These are phyloP conservation scores for Baeospora myosura DNA, from an alignment of 1,284 basidiomycete species.

Conservation along the genomic window DNA sequence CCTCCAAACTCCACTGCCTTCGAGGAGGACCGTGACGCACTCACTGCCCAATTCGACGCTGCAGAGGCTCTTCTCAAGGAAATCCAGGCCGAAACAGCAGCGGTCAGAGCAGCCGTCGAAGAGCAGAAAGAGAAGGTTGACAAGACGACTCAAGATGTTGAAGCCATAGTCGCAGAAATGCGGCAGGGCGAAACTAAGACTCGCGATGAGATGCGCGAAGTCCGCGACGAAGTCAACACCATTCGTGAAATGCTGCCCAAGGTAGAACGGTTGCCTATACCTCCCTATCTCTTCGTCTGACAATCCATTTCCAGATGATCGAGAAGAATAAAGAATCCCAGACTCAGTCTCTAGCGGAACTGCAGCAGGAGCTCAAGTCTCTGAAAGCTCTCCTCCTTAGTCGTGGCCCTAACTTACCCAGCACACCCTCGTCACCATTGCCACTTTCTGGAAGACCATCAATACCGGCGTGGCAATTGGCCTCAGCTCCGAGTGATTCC, in stretches of 20 bases:
- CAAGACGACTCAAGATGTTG: slow-evolving; percentile 74
- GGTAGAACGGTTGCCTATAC: slow-evolving; percentile 34
- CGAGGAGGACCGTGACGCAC: slow-evolving; percentile 78
- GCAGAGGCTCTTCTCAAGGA: slow-evolving; percentile 79
- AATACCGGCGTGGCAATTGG: slow-evolving; percentile 85
- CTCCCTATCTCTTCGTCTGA: slow-evolving; percentile 1
- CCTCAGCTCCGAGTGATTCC: slow-evolving; percentile 25
- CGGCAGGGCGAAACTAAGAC: slow-evolving; percentile 73
- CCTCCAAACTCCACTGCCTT: slow-evolving; percentile 88
- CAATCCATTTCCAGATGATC: slow-evolving; percentile 62
- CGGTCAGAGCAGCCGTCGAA: slow-evolving; percentile 73
- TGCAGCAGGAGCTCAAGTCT: slow-evolving; percentile 93
- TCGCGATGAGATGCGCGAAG: slow-evolving; percentile 86
- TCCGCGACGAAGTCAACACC: slow-evolving; percentile 86
- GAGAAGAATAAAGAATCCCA: slow-evolving; percentile 88
- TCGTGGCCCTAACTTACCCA: slow-evolving; percentile 50
- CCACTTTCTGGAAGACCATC: slow-evolving; percentile 54
- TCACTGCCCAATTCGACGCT: slow-evolving; percentile 90
- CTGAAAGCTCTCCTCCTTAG: slow-evolving; percentile 89
- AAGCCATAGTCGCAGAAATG: slow-evolving; percentile 71
- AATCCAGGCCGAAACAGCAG: slow-evolving; percentile 72
- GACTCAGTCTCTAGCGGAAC: slow-evolving; percentile 69
- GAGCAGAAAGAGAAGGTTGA: slow-evolving; percentile 77
- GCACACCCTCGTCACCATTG: slow-evolving; percentile 42
- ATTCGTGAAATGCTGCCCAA: slow-evolving; percentile 89